A percentile compares a stretch with the other conserved stretches of the same genome.
Conservation (phyloP, 805 yeast species). For the Sugiyamaella marilandica region DNA sequence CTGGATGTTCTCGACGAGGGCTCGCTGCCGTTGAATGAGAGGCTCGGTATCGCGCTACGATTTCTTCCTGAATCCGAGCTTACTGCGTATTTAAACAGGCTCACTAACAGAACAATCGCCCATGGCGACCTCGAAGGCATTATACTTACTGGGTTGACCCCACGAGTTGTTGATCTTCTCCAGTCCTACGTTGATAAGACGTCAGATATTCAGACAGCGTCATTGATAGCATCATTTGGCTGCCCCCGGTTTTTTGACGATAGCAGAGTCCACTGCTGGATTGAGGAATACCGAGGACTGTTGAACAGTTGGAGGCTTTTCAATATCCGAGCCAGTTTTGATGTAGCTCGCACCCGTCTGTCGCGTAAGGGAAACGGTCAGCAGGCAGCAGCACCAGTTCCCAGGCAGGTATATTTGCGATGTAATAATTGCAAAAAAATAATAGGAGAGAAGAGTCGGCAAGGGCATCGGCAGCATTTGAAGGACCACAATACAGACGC, state of each 20-base stretch:
- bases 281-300: conserved; percentile 54
- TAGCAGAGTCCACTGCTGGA: conserved; percentile 72
- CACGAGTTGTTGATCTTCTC: conserved; percentile 70
- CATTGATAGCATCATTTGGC: conserved; percentile 72
- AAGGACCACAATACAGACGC: not conserved
- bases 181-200: conserved; percentile 87
- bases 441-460: conserved; percentile 14
- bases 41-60: conserved; percentile 85
- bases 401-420: conserved; percentile 74
- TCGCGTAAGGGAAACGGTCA: conserved; percentile 50
- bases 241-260: conserved; percentile 80
- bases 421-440: conserved; percentile 74
- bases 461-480: not conserved
- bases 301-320: conserved; percentile 80
- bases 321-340: conserved; percentile 75
- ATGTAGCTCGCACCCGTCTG: conserved; percentile 66
- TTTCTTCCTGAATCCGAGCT: conserved; percentile 75
- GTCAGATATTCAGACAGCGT: conserved; percentile 87
- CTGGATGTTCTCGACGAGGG: conserved; percentile 90
- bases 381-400: conserved; percentile 45
- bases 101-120: conserved; percentile 64
- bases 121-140: conserved; percentile 90
- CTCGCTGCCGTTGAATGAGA: conserved; percentile 79
- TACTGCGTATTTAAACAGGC: conserved; percentile 60
- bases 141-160: conserved; percentile 87